Conservation (phyloP, 352 stramenopile species). For the Globisporangium abappressorium region DNA sequence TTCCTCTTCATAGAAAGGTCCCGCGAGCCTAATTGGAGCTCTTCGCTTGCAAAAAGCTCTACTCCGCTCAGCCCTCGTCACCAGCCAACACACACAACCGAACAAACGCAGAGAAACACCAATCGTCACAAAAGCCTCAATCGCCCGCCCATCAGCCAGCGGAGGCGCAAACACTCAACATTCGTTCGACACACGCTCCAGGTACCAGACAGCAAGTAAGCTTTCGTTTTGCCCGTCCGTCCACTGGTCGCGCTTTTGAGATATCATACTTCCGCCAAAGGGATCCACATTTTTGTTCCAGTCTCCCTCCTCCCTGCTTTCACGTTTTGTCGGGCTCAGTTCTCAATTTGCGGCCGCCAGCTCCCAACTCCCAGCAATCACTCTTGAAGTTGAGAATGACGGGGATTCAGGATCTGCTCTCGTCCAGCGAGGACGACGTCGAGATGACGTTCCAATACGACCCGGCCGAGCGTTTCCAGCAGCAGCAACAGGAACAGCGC, state of each 20-base stretch:
- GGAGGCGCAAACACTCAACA: not conserved
- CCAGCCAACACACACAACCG: not conserved
- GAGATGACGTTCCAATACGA: conserved; percentile 14
- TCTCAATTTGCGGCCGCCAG: not conserved
- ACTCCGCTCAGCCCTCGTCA: not conserved
- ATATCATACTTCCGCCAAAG: conserved; percentile 12
- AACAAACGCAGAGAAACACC: conserved; percentile 2
- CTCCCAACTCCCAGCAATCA: not conserved
- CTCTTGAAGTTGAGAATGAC: not conserved
- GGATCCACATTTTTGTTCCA: not conserved
- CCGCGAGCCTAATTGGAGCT: not conserved
- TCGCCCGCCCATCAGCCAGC: not conserved
- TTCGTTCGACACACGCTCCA: not conserved
- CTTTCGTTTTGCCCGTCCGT: not conserved
- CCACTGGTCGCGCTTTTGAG: conserved; percentile 5
- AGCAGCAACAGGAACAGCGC: conserved; percentile 2
- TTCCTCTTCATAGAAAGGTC: not conserved
- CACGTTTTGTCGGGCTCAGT: not conserved
- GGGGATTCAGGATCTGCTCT: conserved; percentile 16
- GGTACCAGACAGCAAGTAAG: not conserved
- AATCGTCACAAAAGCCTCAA: not conserved
- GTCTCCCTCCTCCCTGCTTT: not conserved
- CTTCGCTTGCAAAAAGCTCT: not conserved
- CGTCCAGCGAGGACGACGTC: conserved; percentile 10
- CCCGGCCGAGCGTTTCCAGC: conserved; percentile 12